These are phyloP conservation scores for Aspergillus uvarum DNA, from an alignment of 2,329 filamentous ascomycete species.

Conservation along the genomic window DNA sequence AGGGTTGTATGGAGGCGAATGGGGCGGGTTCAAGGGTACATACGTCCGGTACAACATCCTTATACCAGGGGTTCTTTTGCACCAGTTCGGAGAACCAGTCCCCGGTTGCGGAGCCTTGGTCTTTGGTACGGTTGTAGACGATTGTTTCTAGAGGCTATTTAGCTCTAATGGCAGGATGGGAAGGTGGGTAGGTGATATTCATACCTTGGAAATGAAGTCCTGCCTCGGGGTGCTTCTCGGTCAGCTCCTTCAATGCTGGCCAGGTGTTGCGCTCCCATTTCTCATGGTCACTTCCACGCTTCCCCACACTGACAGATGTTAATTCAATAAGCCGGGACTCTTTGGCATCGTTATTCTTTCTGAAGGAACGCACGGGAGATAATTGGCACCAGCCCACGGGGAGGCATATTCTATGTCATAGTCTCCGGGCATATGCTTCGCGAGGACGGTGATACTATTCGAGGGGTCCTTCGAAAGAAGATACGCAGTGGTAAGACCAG, in stretches of 20 bases:
- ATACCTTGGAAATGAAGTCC: slow-evolving; percentile 76
- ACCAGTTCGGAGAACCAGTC: slow-evolving; percentile 68
- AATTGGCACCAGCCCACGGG: slow-evolving; percentile 84
- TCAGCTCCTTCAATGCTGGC: slow-evolving; percentile 61
- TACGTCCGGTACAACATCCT: slow-evolving; percentile 67
- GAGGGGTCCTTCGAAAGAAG: slow-evolving; percentile 57
- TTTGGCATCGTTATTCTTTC: neutral
- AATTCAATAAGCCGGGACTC: neutral
- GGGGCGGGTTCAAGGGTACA: slow-evolving; percentile 17
- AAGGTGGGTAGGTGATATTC: neutral
- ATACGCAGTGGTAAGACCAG: slow-evolving; percentile 65
- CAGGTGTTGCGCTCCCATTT: slow-evolving; percentile 65
- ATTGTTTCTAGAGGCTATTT: slow-evolving; percentile 42
- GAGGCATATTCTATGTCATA: slow-evolving; percentile 89
- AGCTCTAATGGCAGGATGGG: neutral
- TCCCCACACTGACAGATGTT: slow-evolving; percentile 36
- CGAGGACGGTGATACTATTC: slow-evolving; percentile 67
- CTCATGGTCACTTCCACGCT: slow-evolving; percentile 38
- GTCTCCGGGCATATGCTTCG: slow-evolving; percentile 91
- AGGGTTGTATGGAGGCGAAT: neutral
- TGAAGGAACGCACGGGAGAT: slow-evolving; percentile 60
- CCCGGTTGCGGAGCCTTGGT: slow-evolving; percentile 54
- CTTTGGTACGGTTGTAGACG: slow-evolving; percentile 64
- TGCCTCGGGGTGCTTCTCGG: slow-evolving; percentile 68
- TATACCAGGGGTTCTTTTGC: slow-evolving; percentile 70